Conservation (phyloP, 2,329 filamentous ascomycete genomes). For the Metarhizium humberi region DNA sequence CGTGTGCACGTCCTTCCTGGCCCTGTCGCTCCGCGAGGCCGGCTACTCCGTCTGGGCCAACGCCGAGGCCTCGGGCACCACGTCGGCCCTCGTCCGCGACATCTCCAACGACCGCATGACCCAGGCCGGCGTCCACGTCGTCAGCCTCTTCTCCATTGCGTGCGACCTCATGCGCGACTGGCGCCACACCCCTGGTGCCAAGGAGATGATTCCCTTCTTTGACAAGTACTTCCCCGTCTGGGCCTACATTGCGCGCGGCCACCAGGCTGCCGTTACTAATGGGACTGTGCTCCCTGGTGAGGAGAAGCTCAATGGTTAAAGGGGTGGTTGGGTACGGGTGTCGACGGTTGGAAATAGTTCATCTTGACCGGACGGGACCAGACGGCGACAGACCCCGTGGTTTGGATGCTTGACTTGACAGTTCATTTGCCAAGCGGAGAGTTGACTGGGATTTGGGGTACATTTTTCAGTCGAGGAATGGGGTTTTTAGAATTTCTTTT, state of each 20-base stretch:
- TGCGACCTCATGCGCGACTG: constrained; percentile 65
- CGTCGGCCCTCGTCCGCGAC: constrained; percentile 33
- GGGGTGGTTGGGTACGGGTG: too few species aligned
- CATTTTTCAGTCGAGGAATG: too few species aligned
- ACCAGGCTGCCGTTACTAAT: background rate
- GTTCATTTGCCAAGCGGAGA: too few species aligned
- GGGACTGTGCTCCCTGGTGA: too few species aligned
- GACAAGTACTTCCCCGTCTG: constrained; percentile 58
- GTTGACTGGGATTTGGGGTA: too few species aligned
- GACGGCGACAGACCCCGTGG: too few species aligned
- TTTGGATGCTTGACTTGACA: too few species aligned
- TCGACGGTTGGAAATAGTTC: too few species aligned
- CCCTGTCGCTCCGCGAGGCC: constrained; percentile 59
- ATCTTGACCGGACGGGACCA: too few species aligned
- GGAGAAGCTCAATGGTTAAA: too few species aligned
- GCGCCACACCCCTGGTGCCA: constrained; percentile 43
- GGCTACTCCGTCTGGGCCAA: constrained; percentile 69
- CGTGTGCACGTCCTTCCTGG: constrained; percentile 66
- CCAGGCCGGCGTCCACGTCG: background rate
- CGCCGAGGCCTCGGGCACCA: constrained; percentile 61
- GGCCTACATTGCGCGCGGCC: constrained; percentile 46
- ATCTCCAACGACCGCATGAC: constrained; percentile 2
- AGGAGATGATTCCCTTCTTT: constrained; percentile 52
- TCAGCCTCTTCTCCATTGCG: constrained; percentile 44
- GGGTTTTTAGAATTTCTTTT: too few species aligned